Evolutionary conservation across 345 rosid genomes (phyloP), one percentile per base, ranked within the genome.

Genomic region (Microthlaspi erraticum): DNA sequence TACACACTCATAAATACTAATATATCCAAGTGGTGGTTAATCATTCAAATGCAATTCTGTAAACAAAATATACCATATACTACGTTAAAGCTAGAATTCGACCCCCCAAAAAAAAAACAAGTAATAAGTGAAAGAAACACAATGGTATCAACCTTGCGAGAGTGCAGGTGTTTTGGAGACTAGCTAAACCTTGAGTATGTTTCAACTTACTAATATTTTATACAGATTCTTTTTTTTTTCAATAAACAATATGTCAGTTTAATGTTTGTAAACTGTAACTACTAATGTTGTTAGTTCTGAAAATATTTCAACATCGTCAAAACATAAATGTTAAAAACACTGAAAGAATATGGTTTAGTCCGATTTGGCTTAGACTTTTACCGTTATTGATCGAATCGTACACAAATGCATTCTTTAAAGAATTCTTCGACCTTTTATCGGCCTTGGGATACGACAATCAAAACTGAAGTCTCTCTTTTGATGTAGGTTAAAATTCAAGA

Each of bases 171-270:
- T 50, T 5, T 23, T 51, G 2, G 26, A 17, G 12, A 18, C 52
- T 17, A 46, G 9, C 52, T 17, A 46, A 13, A 29, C 18, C 37
- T n/a, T n/a, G 4, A 52, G 4, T 14, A 31, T 31, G 20, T 52
- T 31, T 14, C 11, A 8, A 54, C 2, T 32, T 31, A n/a, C 14
- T 5, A 17, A 32, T 54, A 26, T 29, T 17, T 9, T 49, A 5
- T 49, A 11, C 32, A 48, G 4, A 17, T 1, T n/a, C n/a, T 9
- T 39, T 8, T 36, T 18, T 32, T 54, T 32, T 32, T 9, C 14
- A 9, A 54, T n/a, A 53, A 53, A 52, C 10, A 31, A 31, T 54
- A 53, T 52, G n/a, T 52, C 5, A 13, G 18, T 52, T 52, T 11
- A 10, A 39, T 39, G 11, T 11, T 11, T 8, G 36, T 31, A 49